Conservation (phyloP, 306 rosid species). For the Lupinus albus region DNA sequence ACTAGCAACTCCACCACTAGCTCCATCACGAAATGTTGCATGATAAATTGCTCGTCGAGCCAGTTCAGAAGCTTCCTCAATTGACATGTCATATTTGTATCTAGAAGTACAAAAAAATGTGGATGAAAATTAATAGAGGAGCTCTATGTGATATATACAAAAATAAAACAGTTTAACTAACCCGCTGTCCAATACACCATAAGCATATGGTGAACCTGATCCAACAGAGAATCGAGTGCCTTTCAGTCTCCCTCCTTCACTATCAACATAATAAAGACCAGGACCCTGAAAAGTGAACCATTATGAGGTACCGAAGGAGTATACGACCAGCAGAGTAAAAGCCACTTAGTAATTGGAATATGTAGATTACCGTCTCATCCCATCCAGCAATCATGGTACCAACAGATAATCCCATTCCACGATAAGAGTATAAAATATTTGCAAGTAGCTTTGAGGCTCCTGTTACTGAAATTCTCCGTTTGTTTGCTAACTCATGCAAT, state of each 20-base stretch:
- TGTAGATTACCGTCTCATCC: conserved; percentile 81
- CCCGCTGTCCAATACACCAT: conserved; percentile 93
- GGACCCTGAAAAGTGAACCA: conserved; percentile 65
- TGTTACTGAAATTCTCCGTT: conserved; percentile 90
- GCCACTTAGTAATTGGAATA: too few species aligned
- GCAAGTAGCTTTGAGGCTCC: conserved; percentile 96
- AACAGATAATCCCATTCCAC: conserved; percentile 96
- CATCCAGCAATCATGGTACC: conserved; percentile 99
- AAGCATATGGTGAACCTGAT: conserved; percentile 97
- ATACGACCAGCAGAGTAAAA: too few species aligned
- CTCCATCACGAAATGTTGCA: conserved; percentile 96
- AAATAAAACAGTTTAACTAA: conserved; percentile 39
- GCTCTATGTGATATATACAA: background rate
- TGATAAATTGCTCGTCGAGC: conserved; percentile 90
- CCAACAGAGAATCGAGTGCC: conserved; percentile 96
- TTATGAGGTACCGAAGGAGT: background rate
- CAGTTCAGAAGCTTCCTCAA: conserved; percentile 86
- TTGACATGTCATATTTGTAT: conserved; percentile 71
- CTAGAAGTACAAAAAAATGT: conserved; percentile 45
- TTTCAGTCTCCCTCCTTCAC: conserved; percentile 97
- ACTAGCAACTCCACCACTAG: conserved; percentile 97
- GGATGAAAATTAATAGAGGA: conserved; percentile 6
- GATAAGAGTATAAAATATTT: conserved; percentile 90
- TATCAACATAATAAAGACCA: conserved; percentile 90
- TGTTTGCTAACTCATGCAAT: conserved; percentile 88